Base-by-base conservation (phyloP, 768 basidiomycete genomes). In the Podaxis sp. region DNA sequence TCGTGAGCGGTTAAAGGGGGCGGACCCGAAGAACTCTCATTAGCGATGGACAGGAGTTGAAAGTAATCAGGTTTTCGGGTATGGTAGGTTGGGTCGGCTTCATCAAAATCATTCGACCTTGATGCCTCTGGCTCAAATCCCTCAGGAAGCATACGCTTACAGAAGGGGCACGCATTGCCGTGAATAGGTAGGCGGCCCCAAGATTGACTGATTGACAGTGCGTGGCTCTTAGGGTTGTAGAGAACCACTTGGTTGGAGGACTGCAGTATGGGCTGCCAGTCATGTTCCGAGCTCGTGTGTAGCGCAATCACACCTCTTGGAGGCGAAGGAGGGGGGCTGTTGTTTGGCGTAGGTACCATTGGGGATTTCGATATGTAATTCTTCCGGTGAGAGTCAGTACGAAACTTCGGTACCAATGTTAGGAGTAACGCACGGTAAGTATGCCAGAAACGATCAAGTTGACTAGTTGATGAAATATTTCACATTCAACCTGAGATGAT, bases 191-290 rank as follows among this genome's bases (percentile, higher is more conserved):
- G 32, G 76, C 37, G 32, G 25, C 35, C 57, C 38, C 76, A 68
- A 35, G 74, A 73, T 47, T 77, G 48, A 66, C 66, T 78, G 61
- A 92, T 88, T 16, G 91, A 82, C 21, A 95, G 76, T 1, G 92
- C 91, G 68, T 94, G 92, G 0, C 89, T 92, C 1, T 82, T 87
- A 0, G 93, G 87, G 69, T 95, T 91, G 75, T 93, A 95, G 6
- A 94, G 79, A 14, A 95, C 93, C 37, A 94, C 87, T 67, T 93
- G 91, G 71, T 91, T 90, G 0, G 89, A 87, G n/a, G 82, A 81
- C 50, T 91, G 91, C 16, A 93, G 77, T 62, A 94, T 91, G 1
- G 91, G 87, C 57, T 82, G 88, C 91, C 91, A 93, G 59, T 85
- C 74, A n/a, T 62, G 28, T 1, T 62, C 64, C 7, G 60, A 51